Percentiles rank a stretch among this genome's conserved stretches.
phyloP scores from a whole-genome alignment of 164 flowering plant species.

The Piper betle region DNA sequence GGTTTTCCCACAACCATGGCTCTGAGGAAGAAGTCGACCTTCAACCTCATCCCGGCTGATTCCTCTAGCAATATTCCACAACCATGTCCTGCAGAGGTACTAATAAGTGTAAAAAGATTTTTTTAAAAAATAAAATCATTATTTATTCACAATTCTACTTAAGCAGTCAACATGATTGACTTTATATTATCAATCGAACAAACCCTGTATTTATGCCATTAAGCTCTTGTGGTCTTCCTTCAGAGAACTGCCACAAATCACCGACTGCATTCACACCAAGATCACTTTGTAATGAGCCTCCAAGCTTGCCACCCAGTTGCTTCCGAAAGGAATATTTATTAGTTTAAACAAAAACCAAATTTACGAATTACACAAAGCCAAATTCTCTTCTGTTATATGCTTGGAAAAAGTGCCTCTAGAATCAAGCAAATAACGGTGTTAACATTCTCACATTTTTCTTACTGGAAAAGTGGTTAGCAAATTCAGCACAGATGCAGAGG shows the following conservation, averaged over 20 bases:
- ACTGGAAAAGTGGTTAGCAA: conserved; percentile 66
- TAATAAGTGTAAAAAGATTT: no score
- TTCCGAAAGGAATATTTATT: conserved; percentile 37
- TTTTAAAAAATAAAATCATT: no score
- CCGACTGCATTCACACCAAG: conserved; percentile 77
- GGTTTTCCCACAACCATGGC: conserved; percentile 96
- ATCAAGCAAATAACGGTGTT: background rate
- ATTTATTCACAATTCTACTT: no score
- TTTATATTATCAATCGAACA: background rate
- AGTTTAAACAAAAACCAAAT: background rate
- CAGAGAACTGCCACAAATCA: conserved; percentile 76
- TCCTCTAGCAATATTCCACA: conserved; percentile 95
- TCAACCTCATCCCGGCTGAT: conserved; percentile 87
- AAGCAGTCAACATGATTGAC: no score
- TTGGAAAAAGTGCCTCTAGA: background rate
- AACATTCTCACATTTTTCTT: conserved; percentile 59
- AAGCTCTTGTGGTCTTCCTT: conserved; percentile 64
- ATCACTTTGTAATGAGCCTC: conserved; percentile 69
- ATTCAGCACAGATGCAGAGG: conserved; percentile 50
- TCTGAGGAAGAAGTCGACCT: conserved; percentile 85
- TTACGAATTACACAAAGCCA: no score
- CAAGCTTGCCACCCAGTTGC: conserved; percentile 98
- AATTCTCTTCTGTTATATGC: background rate
- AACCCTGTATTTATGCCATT: conserved; percentile 96
- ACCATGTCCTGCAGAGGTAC: conserved; percentile 56